These are phyloP conservation scores for Boletus sp. DNA, from an alignment of 1,284 basidiomycete species.

Conservation along the genomic window DNA sequence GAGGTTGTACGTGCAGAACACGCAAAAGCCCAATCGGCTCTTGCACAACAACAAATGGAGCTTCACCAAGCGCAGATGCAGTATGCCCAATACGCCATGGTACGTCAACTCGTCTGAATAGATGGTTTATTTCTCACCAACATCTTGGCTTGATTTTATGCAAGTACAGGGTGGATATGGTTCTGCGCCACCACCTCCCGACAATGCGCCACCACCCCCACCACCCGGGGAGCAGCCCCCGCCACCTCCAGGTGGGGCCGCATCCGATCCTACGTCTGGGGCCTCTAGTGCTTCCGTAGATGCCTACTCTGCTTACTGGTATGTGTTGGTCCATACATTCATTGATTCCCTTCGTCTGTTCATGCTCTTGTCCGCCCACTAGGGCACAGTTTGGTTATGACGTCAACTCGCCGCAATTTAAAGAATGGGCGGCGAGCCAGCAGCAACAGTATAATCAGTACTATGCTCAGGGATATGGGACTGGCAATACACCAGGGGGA, in stretches of 20 bases:
- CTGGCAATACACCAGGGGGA: constrained; percentile 34
- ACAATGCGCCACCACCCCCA: constrained; percentile 61
- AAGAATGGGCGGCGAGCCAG: constrained; percentile 74
- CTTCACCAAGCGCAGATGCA: constrained; percentile 79
- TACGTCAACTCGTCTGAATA: constrained; percentile 42
- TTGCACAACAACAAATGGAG: constrained; percentile 79
- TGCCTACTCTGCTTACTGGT: constrained; percentile 76
- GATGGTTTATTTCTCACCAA: not conserved
- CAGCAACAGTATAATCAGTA: constrained; percentile 75
- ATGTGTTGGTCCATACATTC: constrained; percentile 22
- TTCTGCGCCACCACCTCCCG: constrained; percentile 62
- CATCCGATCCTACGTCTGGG: constrained; percentile 41
- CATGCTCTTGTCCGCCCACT: not conserved
- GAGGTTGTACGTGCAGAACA: constrained; percentile 86
- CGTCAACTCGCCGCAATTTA: constrained; percentile 80
- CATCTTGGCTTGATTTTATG: not conserved
- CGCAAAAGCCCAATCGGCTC: constrained; percentile 68
- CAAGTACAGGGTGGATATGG: constrained; percentile 45
- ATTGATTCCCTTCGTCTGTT: not conserved
- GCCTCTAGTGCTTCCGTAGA: constrained; percentile 53
- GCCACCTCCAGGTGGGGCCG: constrained; percentile 54
- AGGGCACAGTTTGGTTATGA: constrained; percentile 92
- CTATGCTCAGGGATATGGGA: constrained; percentile 50
- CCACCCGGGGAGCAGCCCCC: constrained; percentile 65
- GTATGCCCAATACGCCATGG: constrained; percentile 74